These are phyloP conservation scores for Globisporangium barbulae DNA, from an alignment of 352 stramenopile species.

Conservation along the genomic window DNA sequence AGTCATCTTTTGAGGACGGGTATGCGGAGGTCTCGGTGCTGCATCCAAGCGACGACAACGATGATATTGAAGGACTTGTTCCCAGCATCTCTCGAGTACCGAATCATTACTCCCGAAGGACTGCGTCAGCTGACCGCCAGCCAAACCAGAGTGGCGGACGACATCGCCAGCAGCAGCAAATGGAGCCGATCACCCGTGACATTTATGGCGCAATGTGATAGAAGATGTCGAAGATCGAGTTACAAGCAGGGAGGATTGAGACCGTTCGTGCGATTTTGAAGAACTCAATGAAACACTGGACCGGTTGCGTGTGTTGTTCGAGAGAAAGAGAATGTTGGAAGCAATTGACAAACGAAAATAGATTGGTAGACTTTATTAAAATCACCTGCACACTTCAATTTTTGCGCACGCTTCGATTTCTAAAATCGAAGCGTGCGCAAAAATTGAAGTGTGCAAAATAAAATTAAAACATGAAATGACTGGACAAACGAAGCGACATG, in stretches of 20 bases:
- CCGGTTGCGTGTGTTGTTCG: not conserved
- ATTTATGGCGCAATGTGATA: slow-evolving; percentile 27
- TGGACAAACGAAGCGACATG: not conserved
- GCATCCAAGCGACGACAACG: slow-evolving; percentile 22
- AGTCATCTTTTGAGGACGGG: not conserved
- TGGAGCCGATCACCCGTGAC: slow-evolving; percentile 41
- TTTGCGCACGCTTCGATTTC: no score
- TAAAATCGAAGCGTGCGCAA: no score
- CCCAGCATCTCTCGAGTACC: slow-evolving; percentile 21
- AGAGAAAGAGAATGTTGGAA: not conserved
- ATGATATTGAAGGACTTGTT: slow-evolving; percentile 49
- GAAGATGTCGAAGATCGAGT: not conserved
- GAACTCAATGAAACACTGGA: not conserved
- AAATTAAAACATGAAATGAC: slow-evolving; percentile 1
- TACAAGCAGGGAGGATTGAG: not conserved
- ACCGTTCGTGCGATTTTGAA: not conserved
- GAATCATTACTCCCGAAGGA: slow-evolving; percentile 10
- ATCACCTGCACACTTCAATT: no score
- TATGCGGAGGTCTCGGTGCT: slow-evolving; percentile 36
- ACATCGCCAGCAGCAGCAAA: slow-evolving; percentile 9
- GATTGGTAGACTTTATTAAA: not conserved
- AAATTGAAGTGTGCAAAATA: no score
- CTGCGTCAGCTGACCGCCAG: not conserved
- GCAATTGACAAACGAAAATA: not conserved
- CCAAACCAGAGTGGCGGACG: not conserved